Conservation (phyloP, 1,284 basidiomycete genomes). For the Rhodotorula sp. region DNA sequence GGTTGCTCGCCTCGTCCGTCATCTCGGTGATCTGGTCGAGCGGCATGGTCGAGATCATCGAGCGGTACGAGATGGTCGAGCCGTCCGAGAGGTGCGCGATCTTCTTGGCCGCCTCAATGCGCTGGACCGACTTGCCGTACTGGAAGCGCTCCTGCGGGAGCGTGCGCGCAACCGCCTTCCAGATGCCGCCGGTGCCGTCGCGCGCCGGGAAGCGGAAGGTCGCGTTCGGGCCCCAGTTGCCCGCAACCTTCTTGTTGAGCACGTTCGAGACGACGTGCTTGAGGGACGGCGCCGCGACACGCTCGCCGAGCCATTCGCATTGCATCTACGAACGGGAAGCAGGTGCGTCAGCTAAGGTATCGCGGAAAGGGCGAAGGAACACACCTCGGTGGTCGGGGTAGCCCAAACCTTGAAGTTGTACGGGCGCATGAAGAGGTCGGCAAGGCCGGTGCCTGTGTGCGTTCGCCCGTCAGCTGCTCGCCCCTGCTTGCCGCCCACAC, state of each 20-base stretch:
- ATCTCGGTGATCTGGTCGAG: constrained; percentile 55
- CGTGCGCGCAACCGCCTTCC: constrained; percentile 57
- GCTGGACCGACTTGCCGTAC: constrained; percentile 52
- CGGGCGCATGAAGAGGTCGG: constrained; percentile 59
- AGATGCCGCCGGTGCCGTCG: constrained; percentile 59
- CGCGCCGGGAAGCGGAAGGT: constrained; percentile 60
- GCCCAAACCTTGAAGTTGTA: constrained; percentile 63
- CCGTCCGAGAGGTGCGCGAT: constrained; percentile 55
- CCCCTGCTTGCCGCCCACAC: too few species aligned
- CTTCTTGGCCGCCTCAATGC: constrained; percentile 54
- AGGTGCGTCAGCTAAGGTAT: not conserved
- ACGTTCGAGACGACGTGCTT: constrained; percentile 58
- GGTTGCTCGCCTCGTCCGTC: constrained; percentile 49
- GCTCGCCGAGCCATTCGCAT: constrained; percentile 61
- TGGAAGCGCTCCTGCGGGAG: constrained; percentile 54
- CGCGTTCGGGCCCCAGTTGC: constrained; percentile 59
- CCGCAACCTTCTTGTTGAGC: constrained; percentile 57
- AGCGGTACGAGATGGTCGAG: constrained; percentile 54
- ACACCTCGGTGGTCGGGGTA: constrained; percentile 53
- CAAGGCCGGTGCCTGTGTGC: constrained; percentile 51
- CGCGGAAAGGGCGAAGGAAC: not conserved
- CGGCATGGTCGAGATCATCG: constrained; percentile 57
- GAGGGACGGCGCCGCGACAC: constrained; percentile 58
- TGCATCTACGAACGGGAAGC: constrained; percentile 54
- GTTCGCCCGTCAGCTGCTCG: not conserved